Conservation (phyloP, 129 eudicot species). For the Flaveria ramosissima region DNA sequence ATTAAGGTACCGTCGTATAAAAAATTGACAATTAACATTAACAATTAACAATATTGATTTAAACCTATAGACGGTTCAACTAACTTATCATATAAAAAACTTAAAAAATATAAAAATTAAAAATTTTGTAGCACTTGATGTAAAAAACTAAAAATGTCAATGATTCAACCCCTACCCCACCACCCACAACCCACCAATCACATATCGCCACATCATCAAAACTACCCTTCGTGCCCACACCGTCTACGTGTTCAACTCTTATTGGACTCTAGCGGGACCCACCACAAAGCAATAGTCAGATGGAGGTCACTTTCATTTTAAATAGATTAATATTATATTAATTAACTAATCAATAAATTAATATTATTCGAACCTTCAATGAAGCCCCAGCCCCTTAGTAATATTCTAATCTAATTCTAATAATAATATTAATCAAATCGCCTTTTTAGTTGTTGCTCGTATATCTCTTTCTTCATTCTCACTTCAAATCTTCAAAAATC, state of each 20-base stretch:
- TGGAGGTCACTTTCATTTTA: constrained; percentile 27
- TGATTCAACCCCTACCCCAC: constrained; percentile 20
- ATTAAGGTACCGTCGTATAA: too few species aligned
- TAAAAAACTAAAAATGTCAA: constrained; percentile 7
- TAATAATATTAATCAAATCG: background rate
- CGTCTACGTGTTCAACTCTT: constrained; percentile 13
- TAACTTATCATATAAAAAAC: too few species aligned
- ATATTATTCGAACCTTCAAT: constrained; percentile 30
- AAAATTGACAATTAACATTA: too few species aligned
- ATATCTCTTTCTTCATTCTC: constrained; percentile 39
- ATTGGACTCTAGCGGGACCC: constrained; percentile 22
- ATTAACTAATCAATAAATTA: background rate
- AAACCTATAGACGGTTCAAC: too few species aligned
- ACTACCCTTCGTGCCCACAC: background rate
- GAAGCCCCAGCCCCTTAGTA: constrained; percentile 12
- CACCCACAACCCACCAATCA: background rate
- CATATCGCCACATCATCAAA: constrained; percentile 19
- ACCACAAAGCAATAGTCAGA: constrained; percentile 27
- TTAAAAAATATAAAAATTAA: too few species aligned
- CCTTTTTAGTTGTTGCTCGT: background rate
- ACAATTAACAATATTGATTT: too few species aligned
- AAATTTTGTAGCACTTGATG: too few species aligned
- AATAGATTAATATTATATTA: background rate
- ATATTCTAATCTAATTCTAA: background rate
- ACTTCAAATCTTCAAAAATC: constrained; percentile 15